Evolutionary conservation across 495 filamentous ascomycete species (phyloP), one percentile per base, ranked within the genome.

Genomic region (Trichocladium uniseriatum): DNA sequence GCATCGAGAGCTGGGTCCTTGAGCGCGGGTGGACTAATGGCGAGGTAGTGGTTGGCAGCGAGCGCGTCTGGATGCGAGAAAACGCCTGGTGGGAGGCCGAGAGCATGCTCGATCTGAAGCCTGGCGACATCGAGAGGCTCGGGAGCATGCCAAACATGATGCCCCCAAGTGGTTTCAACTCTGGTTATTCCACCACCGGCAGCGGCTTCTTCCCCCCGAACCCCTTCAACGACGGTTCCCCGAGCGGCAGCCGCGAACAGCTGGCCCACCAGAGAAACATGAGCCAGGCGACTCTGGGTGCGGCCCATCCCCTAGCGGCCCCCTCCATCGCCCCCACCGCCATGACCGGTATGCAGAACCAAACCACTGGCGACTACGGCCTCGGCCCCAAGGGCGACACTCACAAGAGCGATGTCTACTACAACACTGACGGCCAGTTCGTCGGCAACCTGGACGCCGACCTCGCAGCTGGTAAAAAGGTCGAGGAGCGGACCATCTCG

Each of bases 1-100:
- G 94, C 41, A 87, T 96, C 41, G 88, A 97, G 55, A 94, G 79
- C 63, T 98, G 92, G 92, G 76, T 95, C 43, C 75, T 96, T 37
- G 89, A 97, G 65, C 80, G 92, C 37, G 94, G 92, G 2, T 98
- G 92, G 92, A 95, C 87, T 66, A 97, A 98, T 58, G 92, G 92
- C 22, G 94, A 97, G 61, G 91, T 96, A 2, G 79, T 94, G 18
- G 73, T 98, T 36, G 92, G 92, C 45, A 78, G 81, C 32, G 86
- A 95, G 63, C 81, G 92, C 5, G 83, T 98, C 32, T 98, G 92
- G 92, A 89, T 96, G 74, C 76, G 92, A 36, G 92, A 98, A 62
- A 79, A 71, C 41, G 82, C 89, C 9, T 98, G 92, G 92, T 95
- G 92, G 90, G 94, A 97, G 66, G 90, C 90, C 10, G 92, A 98